Evolutionary conservation across 139 green algal genomes (phyloP), one percentile per base, ranked within the genome.

Genomic region (Chlamydomonas urium): DNA sequence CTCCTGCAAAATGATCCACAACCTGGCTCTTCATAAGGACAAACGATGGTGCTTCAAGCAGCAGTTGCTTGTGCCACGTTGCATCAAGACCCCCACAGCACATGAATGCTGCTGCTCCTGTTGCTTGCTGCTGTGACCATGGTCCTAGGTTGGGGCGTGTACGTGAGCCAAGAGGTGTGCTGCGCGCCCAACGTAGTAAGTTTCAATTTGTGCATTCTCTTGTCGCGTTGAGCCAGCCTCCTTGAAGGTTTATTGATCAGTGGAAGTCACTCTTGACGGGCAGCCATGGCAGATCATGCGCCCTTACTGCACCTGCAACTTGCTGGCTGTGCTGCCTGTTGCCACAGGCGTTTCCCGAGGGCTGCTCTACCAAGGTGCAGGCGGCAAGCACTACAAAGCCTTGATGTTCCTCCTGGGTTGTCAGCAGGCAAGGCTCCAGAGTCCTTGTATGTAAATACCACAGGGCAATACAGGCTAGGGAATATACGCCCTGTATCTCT

Each of bases 101-200:
- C n/a, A n/a, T n/a, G n/a, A n/a, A n/a, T n/a, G n/a, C n/a, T n/a
- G n/a, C n/a, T n/a, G n/a, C n/a, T n/a, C n/a, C n/a, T n/a, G n/a
- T n/a, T n/a, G n/a, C n/a, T n/a, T n/a, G n/a, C n/a, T n/a, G n/a
- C n/a, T n/a, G n/a, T n/a, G n/a, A n/a, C n/a, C n/a, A n/a, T n/a
- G n/a, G n/a, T n/a, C n/a, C n/a, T n/a, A 85, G 81, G 81, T 10
- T 83, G 77, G 81, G 77, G 81, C 4, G 81, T 86, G 14, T 86
- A 83, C 70, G 33, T 31, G 4, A 80, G 42, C 65, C 1, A 79
- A 53, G 74, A 73, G 34, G 37, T 86, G 1, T 86, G 81, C 74
- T 86, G 81, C 47, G 48, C 76, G 1, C 81, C 76, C 2, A 74
- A 72, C 6, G 76, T 79, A 26, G 76, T 69, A 32, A n/a, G n/a